phyloP scores from a whole-genome alignment of 2,329 filamentous ascomycete species.

The Berkeleyomyces basicola region DNA sequence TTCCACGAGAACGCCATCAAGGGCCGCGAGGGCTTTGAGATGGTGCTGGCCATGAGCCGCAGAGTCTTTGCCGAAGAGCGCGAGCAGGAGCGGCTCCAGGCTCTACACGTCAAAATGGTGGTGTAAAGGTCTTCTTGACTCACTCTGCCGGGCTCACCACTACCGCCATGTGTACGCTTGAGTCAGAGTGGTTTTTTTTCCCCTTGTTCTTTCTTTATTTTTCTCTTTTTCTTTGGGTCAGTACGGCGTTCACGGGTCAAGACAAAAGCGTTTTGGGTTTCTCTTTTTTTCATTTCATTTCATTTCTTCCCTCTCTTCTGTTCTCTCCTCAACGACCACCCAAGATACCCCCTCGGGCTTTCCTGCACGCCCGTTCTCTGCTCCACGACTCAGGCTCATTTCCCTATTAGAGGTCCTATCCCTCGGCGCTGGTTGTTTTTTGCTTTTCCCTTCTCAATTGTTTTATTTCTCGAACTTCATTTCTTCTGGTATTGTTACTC shows the following conservation, averaged over 20 bases:
- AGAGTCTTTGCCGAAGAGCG: constrained; percentile 83
- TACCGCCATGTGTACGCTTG: neutral
- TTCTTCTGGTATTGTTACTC: neutral
- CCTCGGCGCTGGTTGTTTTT: neutral
- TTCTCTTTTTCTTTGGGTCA: constrained; percentile 1
- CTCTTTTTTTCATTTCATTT: constrained; percentile 3
- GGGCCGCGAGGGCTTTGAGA: constrained; percentile 88
- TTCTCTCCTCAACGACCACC: neutral
- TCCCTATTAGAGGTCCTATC: neutral
- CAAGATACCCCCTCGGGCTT: constrained; percentile 1
- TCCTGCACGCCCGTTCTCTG: neutral
- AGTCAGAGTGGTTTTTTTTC: neutral
- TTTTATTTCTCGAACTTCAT: neutral
- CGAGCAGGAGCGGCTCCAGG: constrained; percentile 33
- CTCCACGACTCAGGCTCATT: neutral
- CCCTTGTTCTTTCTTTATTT: neutral
- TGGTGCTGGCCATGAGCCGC: constrained; percentile 82
- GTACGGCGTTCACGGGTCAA: neutral
- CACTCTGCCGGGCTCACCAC: neutral
- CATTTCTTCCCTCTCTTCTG: neutral
- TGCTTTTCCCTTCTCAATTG: neutral
- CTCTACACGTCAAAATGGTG: neutral
- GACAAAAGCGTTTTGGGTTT: neutral
- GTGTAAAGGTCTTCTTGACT: neutral
- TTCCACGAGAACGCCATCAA: constrained; percentile 86